phyloP scores from a whole-genome alignment of 768 basidiomycete species.

The Hydnomerulius pinastri region DNA sequence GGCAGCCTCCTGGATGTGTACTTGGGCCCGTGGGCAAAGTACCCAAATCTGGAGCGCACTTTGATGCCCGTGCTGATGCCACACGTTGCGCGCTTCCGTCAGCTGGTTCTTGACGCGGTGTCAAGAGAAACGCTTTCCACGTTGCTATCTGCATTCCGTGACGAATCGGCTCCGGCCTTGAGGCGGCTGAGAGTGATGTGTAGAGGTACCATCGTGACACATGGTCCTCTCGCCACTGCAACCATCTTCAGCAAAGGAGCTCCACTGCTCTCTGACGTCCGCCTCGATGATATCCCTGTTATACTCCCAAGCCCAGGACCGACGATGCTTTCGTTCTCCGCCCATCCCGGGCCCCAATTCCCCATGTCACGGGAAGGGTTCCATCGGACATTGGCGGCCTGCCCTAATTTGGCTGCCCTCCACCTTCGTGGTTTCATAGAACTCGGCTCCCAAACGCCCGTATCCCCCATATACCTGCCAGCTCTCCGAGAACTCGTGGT shows the following conservation, averaged over 20 bases:
- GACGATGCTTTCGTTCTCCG: slow-evolving; percentile 34
- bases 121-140: slow-evolving; percentile 31
- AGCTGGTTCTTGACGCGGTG: slow-evolving; percentile 31
- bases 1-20: slow-evolving; percentile 33
- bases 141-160: slow-evolving; percentile 24
- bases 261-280: slow-evolving; percentile 33
- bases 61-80: slow-evolving; percentile 29
- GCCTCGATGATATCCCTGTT: slow-evolving; percentile 33
- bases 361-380: slow-evolving; percentile 27
- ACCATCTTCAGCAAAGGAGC: slow-evolving; percentile 33
- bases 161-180: slow-evolving; percentile 28
- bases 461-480: slow-evolving; percentile 24
- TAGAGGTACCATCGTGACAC: slow-evolving; percentile 28
- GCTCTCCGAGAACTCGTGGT: slow-evolving; percentile 32
- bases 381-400: slow-evolving; percentile 19
- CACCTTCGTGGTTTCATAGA: slow-evolving; percentile 36
- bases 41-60: slow-evolving; percentile 27
- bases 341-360: slow-evolving; percentile 35
- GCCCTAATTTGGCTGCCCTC: slow-evolving; percentile 22
- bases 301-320: slow-evolving; percentile 20
- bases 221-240: slow-evolving; percentile 24
- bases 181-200: slow-evolving; percentile 30
- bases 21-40: slow-evolving; percentile 34
- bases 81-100: slow-evolving; percentile 29
- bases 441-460: slow-evolving; percentile 18